Evolutionary conservation across 2,329 filamentous ascomycete species (phyloP).

Genomic region (Tolypocladium ovalisporum): DNA sequence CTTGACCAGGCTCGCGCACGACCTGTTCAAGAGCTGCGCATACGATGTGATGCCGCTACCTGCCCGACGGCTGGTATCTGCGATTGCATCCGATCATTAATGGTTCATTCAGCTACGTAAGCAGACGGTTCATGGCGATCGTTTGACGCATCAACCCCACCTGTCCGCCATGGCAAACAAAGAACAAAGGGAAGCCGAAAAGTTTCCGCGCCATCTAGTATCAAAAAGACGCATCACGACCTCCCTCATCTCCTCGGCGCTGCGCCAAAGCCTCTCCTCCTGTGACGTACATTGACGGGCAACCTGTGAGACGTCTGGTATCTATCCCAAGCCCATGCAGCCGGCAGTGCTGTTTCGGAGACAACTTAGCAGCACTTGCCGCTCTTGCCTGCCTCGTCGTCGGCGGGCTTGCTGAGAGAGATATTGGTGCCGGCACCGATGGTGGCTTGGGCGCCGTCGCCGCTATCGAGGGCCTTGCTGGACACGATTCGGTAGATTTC

Average conservation of each 20-base stretch:
- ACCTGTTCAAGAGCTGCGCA: not conserved
- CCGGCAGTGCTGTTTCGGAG: slow-evolving; percentile 12
- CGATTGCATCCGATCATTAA: slow-evolving; percentile 17
- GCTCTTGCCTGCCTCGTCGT: slow-evolving; percentile 63
- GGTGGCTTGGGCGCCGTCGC: slow-evolving; percentile 69
- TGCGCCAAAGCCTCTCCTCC: slow-evolving; percentile 18
- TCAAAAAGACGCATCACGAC: slow-evolving; percentile 24
- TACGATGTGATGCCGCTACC: not conserved
- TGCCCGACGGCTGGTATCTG: not conserved
- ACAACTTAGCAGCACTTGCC: slow-evolving; percentile 66
- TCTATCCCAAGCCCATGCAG: slow-evolving; percentile 16
- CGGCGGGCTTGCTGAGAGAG: slow-evolving; percentile 75
- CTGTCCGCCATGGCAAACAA: slow-evolving; percentile 25
- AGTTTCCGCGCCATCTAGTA: slow-evolving; percentile 28
- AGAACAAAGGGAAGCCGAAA: slow-evolving; percentile 28
- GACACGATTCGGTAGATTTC: slow-evolving; percentile 99
- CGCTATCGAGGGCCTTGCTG: slow-evolving; percentile 89
- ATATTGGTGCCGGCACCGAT: slow-evolving; percentile 75
- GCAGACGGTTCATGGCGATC: slow-evolving; percentile 23
- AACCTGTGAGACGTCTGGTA: slow-evolving; percentile 23
- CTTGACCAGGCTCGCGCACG: not conserved
- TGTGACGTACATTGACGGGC: slow-evolving; percentile 20
- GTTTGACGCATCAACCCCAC: slow-evolving; percentile 24
- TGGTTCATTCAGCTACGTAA: slow-evolving; percentile 28
- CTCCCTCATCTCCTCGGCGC: slow-evolving; percentile 20